Base-by-base conservation (phyloP, 2,329 filamentous ascomycete genomes). In the Neofusicoccum laricinum region DNA sequence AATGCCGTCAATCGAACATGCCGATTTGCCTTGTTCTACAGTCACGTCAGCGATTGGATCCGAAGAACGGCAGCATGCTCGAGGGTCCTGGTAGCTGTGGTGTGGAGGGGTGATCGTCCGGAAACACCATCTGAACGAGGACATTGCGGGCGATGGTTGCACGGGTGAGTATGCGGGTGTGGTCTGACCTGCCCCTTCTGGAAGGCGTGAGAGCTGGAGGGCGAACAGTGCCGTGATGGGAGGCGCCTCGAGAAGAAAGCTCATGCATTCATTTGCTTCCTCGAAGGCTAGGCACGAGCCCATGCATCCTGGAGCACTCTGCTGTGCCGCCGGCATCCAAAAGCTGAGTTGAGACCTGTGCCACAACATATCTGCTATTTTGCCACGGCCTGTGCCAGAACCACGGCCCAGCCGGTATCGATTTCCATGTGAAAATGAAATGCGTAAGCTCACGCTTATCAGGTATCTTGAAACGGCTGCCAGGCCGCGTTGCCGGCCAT, bases 261-360 rank as follows among this genome's bases (percentile, higher is more conserved):
- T 19, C 41, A 36, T 36, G 25, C 41, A 46, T 36, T 46, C 41
- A 46, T 30, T 17, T 32, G 53, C 25, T 11, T 38, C 15, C 25
- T 36, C 30, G n/a, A 6, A 21, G 25, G 7, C 40, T 11, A 17
- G 15, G 36, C 43, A 19, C 17, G 25, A 25, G n/a, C 10, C 7
- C 25, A 30, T 1, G 36, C 11, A 38, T 38, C 36, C 36, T 59
- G 14, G 8, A 48, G 40, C 30, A 46, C 41, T 21, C 46, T 59
- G 55, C 55, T 36, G 55, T 59, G 55, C 7, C 11, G 25, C 38
- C 38, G 14, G 19, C 53, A 10, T 17, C 41, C 41, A 59, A 15
- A 46, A 59, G 41, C 41, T 46, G 55, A 59, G 17, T 46, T 59
- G 41, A 46, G 41, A 46, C 55, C 25, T 19, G 55, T 59, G 41